These are phyloP conservation scores for Wickerhamiella cacticola DNA, from an alignment of 805 yeast genomes.

Conservation along the genomic window DNA sequence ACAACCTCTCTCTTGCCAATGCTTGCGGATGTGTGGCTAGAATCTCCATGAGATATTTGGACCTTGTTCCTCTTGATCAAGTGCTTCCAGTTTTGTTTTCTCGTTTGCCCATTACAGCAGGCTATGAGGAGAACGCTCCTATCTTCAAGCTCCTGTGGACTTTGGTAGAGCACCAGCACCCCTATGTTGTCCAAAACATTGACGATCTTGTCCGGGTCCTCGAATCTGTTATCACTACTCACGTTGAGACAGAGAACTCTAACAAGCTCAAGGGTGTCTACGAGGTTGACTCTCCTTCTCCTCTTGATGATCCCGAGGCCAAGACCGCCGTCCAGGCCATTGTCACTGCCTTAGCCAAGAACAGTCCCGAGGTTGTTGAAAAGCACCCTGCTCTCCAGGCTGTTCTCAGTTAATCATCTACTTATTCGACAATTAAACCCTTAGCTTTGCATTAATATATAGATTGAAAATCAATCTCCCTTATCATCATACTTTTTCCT, in stretches of 20 bases:
- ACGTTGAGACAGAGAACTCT: conserved; percentile 57
- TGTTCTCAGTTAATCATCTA: background rate
- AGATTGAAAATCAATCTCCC: background rate
- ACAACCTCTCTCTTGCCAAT: conserved; percentile 78
- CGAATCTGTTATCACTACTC: conserved; percentile 59
- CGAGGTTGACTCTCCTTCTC: conserved; percentile 69
- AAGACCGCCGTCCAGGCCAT: conserved; percentile 61
- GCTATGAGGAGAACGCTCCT: conserved; percentile 81
- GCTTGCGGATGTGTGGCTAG: conserved; percentile 97
- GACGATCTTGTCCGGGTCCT: conserved; percentile 51
- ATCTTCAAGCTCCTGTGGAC: conserved; percentile 65
- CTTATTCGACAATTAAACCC: background rate
- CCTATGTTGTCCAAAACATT: conserved; percentile 41
- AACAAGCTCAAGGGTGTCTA: conserved; percentile 67
- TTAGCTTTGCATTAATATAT: conserved; percentile 1
- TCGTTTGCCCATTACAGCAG: conserved; percentile 77
- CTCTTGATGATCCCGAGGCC: conserved; percentile 63
- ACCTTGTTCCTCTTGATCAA: conserved; percentile 57
- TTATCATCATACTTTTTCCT: background rate
- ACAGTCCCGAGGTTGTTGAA: conserved; percentile 2
- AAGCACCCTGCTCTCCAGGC: conserved; percentile 14
- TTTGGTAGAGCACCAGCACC: conserved; percentile 49
- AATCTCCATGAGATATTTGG: conserved; percentile 62
- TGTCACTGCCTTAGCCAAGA: conserved; percentile 37
- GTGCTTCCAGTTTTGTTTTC: conserved; percentile 61